Base-by-base conservation (phyloP, 257 asterid species). In the Gardenia jasminoides region DNA sequence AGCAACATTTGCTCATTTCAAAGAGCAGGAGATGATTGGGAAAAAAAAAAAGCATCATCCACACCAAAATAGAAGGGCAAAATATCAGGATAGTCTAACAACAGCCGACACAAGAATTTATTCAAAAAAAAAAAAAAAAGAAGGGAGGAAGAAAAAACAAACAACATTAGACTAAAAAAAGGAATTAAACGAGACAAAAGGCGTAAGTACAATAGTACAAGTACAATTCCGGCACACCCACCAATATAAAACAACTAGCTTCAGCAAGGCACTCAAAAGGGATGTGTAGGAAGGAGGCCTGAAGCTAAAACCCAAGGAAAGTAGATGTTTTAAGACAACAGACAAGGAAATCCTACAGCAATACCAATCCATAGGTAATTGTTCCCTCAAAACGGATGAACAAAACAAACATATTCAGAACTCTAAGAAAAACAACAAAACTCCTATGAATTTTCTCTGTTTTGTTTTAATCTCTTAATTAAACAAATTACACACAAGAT, bases 11-110 rank as follows among this genome's bases (percentile, higher is more conserved):
- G 62, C 43, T 74, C 12, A 71, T 67, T 78, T 74, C 78, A 65
- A 48, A 59, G 72, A 79, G 83, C 75, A 44, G 46, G 47, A 76
- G 67, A 59, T 67, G 15, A 79, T 78, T 65, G 78, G n/a, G n/a
- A 50, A 3, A 81, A 39, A 36, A 66, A 72, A 56, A 52, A n/a
- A 50, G 41, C 44, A 20, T 6, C 46, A 10, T 58, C 59, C 62
- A 24, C 10, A 47, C 47, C 59, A 48, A 26, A 76, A 65, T 28
- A n/a, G 64, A 79, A n/a, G 69, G 30, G 30, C 68, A 71, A 59
- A 72, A 62, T 47, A 58, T 47, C 10, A 66, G 36, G 66, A 39
- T 47, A 31, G 74, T 48, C 41, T 7, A 48, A 19, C 61, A 67
- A 31, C 20, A 41, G 58, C 54, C 22, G 47, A 77, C 41, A 19